Conservation (phyloP, 768 basidiomycete species). For the Asterophora parasitica region DNA sequence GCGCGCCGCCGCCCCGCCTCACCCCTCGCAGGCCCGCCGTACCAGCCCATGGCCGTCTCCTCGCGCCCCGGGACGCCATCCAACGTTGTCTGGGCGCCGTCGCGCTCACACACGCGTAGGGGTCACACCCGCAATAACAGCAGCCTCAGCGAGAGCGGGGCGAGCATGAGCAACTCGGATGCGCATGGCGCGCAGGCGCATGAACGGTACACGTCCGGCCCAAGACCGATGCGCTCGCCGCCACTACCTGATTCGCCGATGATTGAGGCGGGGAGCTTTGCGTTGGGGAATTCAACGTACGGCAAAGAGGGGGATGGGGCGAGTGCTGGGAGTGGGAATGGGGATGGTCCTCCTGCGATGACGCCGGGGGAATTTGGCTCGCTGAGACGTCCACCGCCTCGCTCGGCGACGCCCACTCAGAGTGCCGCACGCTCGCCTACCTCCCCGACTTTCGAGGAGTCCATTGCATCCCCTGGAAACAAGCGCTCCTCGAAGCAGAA, state of each 20-base stretch:
- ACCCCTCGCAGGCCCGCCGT: slow-evolving; percentile 57
- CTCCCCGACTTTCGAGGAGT: slow-evolving; percentile 43
- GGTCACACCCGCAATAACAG: slow-evolving; percentile 57
- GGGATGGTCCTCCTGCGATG: slow-evolving; percentile 33
- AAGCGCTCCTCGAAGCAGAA: slow-evolving; percentile 55
- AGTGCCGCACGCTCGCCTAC: slow-evolving; percentile 47
- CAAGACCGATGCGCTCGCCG: slow-evolving; percentile 51
- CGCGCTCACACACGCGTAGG: slow-evolving; percentile 24
- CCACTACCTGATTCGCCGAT: slow-evolving; percentile 58
- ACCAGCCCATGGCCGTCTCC: slow-evolving; percentile 55
- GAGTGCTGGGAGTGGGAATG: slow-evolving; percentile 26
- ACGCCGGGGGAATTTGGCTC: slow-evolving; percentile 49
- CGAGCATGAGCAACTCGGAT: slow-evolving; percentile 24
- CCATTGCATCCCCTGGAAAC: slow-evolving; percentile 35
- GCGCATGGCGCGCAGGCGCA: slow-evolving; percentile 21
- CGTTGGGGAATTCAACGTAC: slow-evolving; percentile 24
- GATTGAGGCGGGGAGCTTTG: slow-evolving; percentile 32
- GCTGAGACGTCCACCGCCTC: slow-evolving; percentile 32
- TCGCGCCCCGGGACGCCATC: slow-evolving; percentile 69
- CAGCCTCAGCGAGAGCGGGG: slow-evolving; percentile 41
- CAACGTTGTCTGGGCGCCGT: slow-evolving; percentile 64
- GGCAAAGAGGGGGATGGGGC: slow-evolving; percentile 8
- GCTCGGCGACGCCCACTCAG: slow-evolving; percentile 71
- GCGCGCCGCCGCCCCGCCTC: slow-evolving; percentile 66
- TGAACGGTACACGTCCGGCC: slow-evolving; percentile 37